Conservation (phyloP, 768 basidiomycete genomes). For the Termitomyces sp. region DNA sequence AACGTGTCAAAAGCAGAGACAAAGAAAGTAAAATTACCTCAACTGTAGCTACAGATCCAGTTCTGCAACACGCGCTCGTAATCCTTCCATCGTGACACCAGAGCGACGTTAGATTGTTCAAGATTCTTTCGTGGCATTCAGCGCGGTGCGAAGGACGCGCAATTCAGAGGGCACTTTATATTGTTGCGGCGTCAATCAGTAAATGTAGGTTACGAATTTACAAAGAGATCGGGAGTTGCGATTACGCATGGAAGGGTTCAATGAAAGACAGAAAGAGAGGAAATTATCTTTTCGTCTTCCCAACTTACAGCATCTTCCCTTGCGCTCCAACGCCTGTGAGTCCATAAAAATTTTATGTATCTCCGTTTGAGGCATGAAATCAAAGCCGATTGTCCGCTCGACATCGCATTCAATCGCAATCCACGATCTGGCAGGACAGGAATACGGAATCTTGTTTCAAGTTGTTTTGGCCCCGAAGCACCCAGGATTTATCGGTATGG, state of each 20-base stretch:
- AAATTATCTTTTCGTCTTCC: slow-evolving; percentile 55
- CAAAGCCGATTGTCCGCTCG: too few relatives aligned
- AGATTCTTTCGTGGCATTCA: slow-evolving; percentile 49
- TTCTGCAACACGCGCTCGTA: slow-evolving; percentile 61
- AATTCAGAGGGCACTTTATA: slow-evolving; percentile 45
- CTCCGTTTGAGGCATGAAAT: too few relatives aligned
- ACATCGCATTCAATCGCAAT: too few relatives aligned
- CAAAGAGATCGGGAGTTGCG: too few relatives aligned
- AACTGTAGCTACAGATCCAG: slow-evolving; percentile 45
- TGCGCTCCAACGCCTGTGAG: slow-evolving; percentile 61
- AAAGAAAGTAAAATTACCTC: slow-evolving; percentile 33
- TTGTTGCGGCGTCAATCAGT: slow-evolving; percentile 21
- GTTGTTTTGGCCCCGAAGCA: too few relatives aligned
- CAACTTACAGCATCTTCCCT: slow-evolving; percentile 41
- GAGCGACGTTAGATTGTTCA: slow-evolving; percentile 45
- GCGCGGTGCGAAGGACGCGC: slow-evolving; percentile 40
- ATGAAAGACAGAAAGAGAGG: too few relatives aligned
- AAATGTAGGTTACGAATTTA: too few relatives aligned
- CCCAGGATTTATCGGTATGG: too few relatives aligned
- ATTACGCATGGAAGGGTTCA: too few relatives aligned
- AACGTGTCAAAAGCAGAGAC: background rate
- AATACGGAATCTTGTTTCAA: too few relatives aligned
- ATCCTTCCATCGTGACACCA: slow-evolving; percentile 39
- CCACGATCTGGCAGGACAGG: too few relatives aligned
- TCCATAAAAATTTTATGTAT: too few relatives aligned